Conservation (phyloP, 345 rosid genomes). For the Firmiana major region DNA sequence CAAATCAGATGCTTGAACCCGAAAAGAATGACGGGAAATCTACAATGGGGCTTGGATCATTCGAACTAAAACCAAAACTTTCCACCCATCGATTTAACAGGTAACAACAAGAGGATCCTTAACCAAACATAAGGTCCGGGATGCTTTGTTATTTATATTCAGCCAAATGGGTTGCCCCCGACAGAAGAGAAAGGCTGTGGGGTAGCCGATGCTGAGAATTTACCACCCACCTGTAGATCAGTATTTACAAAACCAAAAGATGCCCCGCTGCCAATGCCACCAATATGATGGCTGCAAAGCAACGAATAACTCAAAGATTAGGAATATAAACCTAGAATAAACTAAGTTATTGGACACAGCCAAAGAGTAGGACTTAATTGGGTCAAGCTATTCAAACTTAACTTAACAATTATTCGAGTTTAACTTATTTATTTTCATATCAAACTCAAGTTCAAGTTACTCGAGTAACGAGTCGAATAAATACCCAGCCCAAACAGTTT, state of each 20-base stretch:
- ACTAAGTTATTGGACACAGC: neutral
- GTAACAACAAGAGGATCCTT: slow-evolving; percentile 43
- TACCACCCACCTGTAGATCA: slow-evolving; percentile 42
- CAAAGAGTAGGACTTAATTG: too few relatives aligned
- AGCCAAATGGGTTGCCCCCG: slow-evolving; percentile 74
- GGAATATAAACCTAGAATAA: neutral
- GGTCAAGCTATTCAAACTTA: too few relatives aligned
- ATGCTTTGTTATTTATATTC: slow-evolving; percentile 17
- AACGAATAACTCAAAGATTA: neutral
- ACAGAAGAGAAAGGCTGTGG: slow-evolving; percentile 42
- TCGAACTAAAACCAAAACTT: slow-evolving; percentile 30
- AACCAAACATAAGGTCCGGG: slow-evolving; percentile 4
- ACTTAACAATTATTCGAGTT: too few relatives aligned
- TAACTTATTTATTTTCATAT: too few relatives aligned
- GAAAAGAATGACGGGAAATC: neutral
- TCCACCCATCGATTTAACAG: slow-evolving; percentile 21
- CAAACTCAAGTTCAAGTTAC: too few relatives aligned
- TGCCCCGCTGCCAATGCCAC: slow-evolving; percentile 36
- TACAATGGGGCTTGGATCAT: slow-evolving; percentile 16
- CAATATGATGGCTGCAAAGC: slow-evolving; percentile 34
- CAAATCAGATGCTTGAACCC: slow-evolving; percentile 18
- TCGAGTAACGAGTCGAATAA: too few relatives aligned
- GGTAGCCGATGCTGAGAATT: slow-evolving; percentile 38
- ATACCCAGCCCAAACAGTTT: too few relatives aligned
- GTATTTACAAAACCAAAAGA: slow-evolving; percentile 36